Base-by-base conservation (phyloP, 208 protist genomes). In the Phytomonas sp. region DNA sequence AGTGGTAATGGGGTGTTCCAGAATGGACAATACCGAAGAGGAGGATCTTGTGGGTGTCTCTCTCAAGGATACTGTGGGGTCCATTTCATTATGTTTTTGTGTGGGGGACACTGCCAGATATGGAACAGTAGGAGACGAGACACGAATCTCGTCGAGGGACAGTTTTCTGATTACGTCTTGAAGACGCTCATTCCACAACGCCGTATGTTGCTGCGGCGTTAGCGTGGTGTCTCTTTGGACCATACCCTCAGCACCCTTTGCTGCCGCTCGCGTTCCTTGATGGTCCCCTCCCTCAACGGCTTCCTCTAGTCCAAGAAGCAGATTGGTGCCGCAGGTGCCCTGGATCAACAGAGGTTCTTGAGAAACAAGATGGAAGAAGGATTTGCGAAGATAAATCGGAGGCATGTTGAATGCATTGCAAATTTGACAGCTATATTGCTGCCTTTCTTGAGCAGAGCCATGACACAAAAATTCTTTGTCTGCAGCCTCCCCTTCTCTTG, bases 341-440 rank as follows among this genome's bases (percentile, higher is more conserved):
- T 84, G 73, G 65, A 99, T 94, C 31, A 99, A 78, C 29, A 98
- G 73, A 31, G 98, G 97, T 70, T 99, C 97, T 87, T 99, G 99
- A 26, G 98, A 98, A 70, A 99, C 98, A 52, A 99, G 98, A 56
- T 94, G 73, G 31, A 99, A 88, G 59, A 83, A 84, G 31, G 71
- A 45, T 60, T 73, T 82, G 32, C 98, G 87, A 29, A 99, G 73
- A n/a, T 33, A 59, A 49, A 66, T 73, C 40, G 66, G 45, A 8
- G 45, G 23, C 45, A 56, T 56, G 45, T 49, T 0, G 16, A 67
- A 49, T 34, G 64, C 64, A 37, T 67, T 37, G 0, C 33, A 33
- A 26, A 67, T 52, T 14, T 56, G 64, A 37, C 36, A 56, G 6
- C n/a, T 34, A 26, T 32, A 33, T 42, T 37, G 30, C 34, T 31